A percentile compares a stretch with the other conserved stretches of the same genome.
Evolutionary conservation across 805 yeast species (phyloP).

Genomic region (Yamadazyma endophytica): DNA sequence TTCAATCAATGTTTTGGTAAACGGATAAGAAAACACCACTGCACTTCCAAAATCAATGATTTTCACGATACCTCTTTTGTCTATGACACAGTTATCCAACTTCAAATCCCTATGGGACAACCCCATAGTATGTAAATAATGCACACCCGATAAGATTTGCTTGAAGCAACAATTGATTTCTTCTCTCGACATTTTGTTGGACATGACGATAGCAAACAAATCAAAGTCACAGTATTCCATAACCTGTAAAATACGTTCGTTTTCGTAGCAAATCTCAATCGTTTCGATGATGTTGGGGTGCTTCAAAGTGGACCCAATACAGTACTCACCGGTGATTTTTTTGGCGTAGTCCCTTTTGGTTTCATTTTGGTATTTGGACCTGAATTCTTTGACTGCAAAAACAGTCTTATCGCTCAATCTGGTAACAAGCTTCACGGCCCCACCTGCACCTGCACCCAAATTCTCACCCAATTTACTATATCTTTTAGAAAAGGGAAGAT

Average conservation of each 20-base stretch:
- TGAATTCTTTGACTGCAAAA: slow-evolving; percentile 81
- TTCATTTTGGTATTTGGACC: slow-evolving; percentile 69
- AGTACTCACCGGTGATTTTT: slow-evolving; percentile 84
- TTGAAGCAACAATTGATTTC: slow-evolving; percentile 80
- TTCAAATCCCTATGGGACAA: slow-evolving; percentile 81
- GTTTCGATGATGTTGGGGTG: slow-evolving; percentile 81
- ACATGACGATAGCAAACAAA: slow-evolving; percentile 84
- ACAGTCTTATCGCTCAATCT: slow-evolving; percentile 67
- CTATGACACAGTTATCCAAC: slow-evolving; percentile 78
- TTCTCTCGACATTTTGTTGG: slow-evolving; percentile 74
- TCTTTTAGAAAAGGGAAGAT: slow-evolving; percentile 38
- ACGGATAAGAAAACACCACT: slow-evolving; percentile 76
- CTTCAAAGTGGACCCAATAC: slow-evolving; percentile 77
- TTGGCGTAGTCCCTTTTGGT: slow-evolving; percentile 73
- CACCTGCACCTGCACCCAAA: slow-evolving; percentile 86
- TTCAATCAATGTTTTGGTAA: slow-evolving; percentile 52
- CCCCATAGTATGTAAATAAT: slow-evolving; percentile 71
- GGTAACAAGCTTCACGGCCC: slow-evolving; percentile 69
- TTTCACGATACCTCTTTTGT: slow-evolving; percentile 68
- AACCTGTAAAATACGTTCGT: slow-evolving; percentile 72
- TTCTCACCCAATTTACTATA: slow-evolving; percentile 74
- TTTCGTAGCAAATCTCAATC: slow-evolving; percentile 69
- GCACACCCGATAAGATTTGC: slow-evolving; percentile 70
- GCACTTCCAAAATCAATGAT: slow-evolving; percentile 84
- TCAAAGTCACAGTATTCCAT: slow-evolving; percentile 93